Evolutionary conservation across 106 monocot species (phyloP), one percentile per base, ranked within the genome.

Genomic region (Phalaenopsis aphrodite): DNA sequence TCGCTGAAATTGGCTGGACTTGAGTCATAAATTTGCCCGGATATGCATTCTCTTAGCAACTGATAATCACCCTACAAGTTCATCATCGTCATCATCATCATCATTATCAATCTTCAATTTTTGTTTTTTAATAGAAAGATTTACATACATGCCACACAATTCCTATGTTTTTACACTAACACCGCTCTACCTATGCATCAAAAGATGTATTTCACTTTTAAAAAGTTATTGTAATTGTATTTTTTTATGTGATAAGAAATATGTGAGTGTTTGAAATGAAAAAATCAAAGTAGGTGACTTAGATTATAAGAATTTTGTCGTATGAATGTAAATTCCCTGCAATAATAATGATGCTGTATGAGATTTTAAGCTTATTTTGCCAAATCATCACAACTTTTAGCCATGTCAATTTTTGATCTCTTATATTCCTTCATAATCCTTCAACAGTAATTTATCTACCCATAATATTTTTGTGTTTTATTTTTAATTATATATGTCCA

Each of bases 21-120:
- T 18, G 93, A 96, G 80, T 96, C 96, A 55, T 87, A 96, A 73
- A 96, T 85, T 82, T 93, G 96, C 48, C 96, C 96, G 82, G 93
- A 93, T 16, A 93, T 75, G 55, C 90, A 87, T 61, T 86, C 88
- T 77, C 84, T 88, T 68, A 96, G 73, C 12, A 87, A 68, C 77
- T 81, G 84, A 75, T 85, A 88, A 57, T 96, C 91, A 86, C 89
- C 91, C 93, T 96, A 84, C 67, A 84, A 45, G 64, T 21, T 64
- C 24, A 24, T 24, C 61, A 61, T 57, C 18, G 14, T 56, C 56
- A 56, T 57, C 21, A 61, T n/a, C 52, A 61, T 61, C 61, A 61
- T n/a, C n/a, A 1, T 61, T 7, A 23, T 5, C n/a, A 61, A 61
- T 61, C 64, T 24, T 24, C 1, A 24, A 7, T 8, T 64, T 64